Percentiles rank a stretch among this genome's conserved stretches.
Evolutionary conservation across 495 filamentous ascomycete species (phyloP).

Genomic region (Cryomyces minteri): DNA sequence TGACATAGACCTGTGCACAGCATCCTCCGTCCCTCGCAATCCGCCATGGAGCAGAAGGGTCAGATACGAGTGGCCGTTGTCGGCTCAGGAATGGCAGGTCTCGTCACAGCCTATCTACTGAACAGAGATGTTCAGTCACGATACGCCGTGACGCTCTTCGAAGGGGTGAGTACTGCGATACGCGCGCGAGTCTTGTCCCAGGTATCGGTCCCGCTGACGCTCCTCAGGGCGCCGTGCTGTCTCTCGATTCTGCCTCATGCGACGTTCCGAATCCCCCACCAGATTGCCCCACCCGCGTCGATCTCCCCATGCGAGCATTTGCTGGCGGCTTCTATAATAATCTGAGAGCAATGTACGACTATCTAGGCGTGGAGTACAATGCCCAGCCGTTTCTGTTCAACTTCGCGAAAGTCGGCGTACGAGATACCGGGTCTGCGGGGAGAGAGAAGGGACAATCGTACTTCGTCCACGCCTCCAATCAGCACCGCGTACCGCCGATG

Average conservation of each 20-base stretch:
- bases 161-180: constrained; percentile 25
- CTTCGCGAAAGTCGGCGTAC: constrained; percentile 12
- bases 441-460: constrained; percentile 4
- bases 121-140: constrained; percentile 22
- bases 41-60: constrained; percentile 1
- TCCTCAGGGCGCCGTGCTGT: constrained; percentile 19
- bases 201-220: background rate
- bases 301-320: constrained; percentile 41
- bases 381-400: constrained; percentile 28
- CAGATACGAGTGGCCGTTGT: constrained; percentile 26
- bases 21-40: background rate
- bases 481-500: constrained; percentile 26
- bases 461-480: constrained; percentile 31
- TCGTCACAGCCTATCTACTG: constrained; percentile 31
- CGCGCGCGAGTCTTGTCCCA: constrained; percentile 2
- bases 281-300: constrained; percentile 18
- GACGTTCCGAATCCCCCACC: constrained; percentile 11
- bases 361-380: constrained; percentile 27
- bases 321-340: constrained; percentile 35
- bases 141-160: constrained; percentile 29
- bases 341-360: constrained; percentile 33
- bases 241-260: constrained; percentile 24
- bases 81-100: constrained; percentile 36
- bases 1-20: background rate
- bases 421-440: background rate